Percentiles rank a stretch among this genome's conserved stretches.
Conservation (phyloP, 768 basidiomycete species). For the Suillus clintonianus region DNA sequence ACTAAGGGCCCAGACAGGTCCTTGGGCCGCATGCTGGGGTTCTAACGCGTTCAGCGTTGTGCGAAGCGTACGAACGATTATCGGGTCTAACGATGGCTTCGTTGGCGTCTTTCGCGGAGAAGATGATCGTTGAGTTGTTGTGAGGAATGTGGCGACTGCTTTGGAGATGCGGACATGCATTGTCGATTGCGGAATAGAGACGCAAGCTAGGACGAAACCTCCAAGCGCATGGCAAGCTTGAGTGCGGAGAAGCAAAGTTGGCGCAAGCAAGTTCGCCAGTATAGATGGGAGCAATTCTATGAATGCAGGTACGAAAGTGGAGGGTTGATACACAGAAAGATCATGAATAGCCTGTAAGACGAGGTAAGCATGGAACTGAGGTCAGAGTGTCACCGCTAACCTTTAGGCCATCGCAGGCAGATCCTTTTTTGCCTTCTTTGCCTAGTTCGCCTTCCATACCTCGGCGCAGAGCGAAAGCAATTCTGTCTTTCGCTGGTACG, state of each 20-base stretch:
- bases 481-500: slow-evolving; percentile 61
- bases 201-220: slow-evolving; percentile 60
- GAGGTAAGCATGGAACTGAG: slow-evolving; percentile 13
- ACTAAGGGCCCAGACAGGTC: slow-evolving; percentile 76
- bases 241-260: slow-evolving; percentile 62
- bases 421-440: slow-evolving; percentile 87
- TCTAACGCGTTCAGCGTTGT: slow-evolving; percentile 58
- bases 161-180: slow-evolving; percentile 57
- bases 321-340: slow-evolving; percentile 61
- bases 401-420: slow-evolving; percentile 76
- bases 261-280: slow-evolving; percentile 61
- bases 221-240: slow-evolving; percentile 79
- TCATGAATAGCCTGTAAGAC: slow-evolving; percentile 69
- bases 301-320: slow-evolving; percentile 71
- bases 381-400: slow-evolving; percentile 37
- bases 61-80: slow-evolving; percentile 66
- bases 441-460: slow-evolving; percentile 84
- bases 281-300: slow-evolving; percentile 60
- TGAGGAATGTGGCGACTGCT: slow-evolving; percentile 49
- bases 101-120: slow-evolving; percentile 40
- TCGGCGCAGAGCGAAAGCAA: slow-evolving; percentile 70
- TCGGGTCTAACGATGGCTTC: slow-evolving; percentile 42
- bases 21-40: slow-evolving; percentile 64
- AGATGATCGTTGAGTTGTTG: slow-evolving; percentile 36
- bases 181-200: slow-evolving; percentile 46